Percentiles rank a stretch among this genome's conserved stretches.
Conservation (phyloP, 768 basidiomycete genomes). For the Boletus sensibilis region DNA sequence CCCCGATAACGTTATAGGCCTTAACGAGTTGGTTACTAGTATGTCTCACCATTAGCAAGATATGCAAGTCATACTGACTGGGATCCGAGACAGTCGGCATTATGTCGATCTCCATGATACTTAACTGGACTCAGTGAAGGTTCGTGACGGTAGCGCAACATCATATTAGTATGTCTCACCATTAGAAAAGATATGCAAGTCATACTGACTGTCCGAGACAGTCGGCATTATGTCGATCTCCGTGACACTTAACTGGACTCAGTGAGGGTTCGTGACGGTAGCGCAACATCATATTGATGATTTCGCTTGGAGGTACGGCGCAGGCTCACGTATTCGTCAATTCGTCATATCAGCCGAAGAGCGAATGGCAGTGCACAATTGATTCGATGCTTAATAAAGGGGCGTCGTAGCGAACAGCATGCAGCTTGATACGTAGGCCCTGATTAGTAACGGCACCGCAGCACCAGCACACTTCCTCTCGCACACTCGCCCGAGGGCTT, state of each 20-base stretch:
- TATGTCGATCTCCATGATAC: background rate
- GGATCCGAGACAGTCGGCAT: background rate
- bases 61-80: background rate
- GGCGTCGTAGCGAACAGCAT: slow-evolving; percentile 15
- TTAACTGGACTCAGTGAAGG: background rate
- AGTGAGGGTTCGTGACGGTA: background rate
- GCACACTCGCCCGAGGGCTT: slow-evolving; percentile 19
- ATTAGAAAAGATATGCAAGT: background rate
- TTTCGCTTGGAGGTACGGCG: background rate
- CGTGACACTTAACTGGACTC: background rate
- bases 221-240: background rate
- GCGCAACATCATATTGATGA: slow-evolving; percentile 11
- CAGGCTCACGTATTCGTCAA: background rate
- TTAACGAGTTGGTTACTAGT: background rate
- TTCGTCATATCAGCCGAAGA: background rate
- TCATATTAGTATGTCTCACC: slow-evolving; percentile 4
- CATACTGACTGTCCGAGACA: background rate
- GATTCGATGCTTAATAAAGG: slow-evolving; percentile 16
- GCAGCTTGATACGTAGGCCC: background rate
- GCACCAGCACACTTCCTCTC: slow-evolving; percentile 6
- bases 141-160: background rate
- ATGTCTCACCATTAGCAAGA: background rate
- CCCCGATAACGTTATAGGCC: slow-evolving; percentile 1
- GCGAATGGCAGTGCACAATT: slow-evolving; percentile 24
- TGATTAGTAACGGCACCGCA: slow-evolving; percentile 23